phyloP scores from a whole-genome alignment of 495 filamentous ascomycete genomes.

The Annulohypoxylon nitens region DNA sequence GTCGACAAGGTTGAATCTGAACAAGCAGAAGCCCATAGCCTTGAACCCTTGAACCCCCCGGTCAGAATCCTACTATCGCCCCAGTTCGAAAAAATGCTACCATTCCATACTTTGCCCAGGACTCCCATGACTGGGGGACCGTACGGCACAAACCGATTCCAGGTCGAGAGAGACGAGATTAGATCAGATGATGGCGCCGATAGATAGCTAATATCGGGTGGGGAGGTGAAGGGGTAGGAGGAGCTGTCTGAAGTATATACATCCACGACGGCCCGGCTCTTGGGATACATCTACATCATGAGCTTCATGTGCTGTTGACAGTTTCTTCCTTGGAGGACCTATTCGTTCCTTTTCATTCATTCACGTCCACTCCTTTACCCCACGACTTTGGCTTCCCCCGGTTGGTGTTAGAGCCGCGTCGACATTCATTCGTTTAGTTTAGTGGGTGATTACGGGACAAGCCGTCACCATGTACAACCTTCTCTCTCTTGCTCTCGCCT shows the following conservation, averaged over 20 bases:
- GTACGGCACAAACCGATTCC: constrained; percentile 18
- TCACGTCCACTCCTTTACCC: constrained; percentile 5
- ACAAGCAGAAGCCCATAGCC: background rate
- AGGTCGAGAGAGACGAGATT: constrained; percentile 13
- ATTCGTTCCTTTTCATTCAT: constrained; percentile 8
- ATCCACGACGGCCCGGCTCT: constrained; percentile 7
- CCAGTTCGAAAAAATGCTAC: background rate
- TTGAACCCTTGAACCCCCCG: constrained; percentile 19
- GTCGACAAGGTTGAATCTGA: constrained; percentile 28
- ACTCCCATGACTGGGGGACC: background rate
- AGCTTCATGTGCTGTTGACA: background rate
- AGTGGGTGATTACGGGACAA: constrained; percentile 5
- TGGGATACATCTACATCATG: background rate
- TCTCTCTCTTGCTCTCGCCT: constrained; percentile 20
- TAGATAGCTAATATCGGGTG: background rate
- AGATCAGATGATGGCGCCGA: constrained; percentile 7
- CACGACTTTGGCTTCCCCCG: constrained; percentile 27
- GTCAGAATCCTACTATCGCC: constrained; percentile 39
- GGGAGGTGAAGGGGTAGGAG: background rate
- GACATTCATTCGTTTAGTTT: constrained; percentile 18
- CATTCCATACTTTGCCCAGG: background rate
- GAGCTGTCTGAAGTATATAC: constrained; percentile 9
- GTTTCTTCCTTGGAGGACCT: constrained; percentile 19
- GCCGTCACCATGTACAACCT: constrained; percentile 30
- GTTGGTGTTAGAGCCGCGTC: constrained; percentile 20